Conservation (phyloP, 108 stramenopile genomes). For the Epipyxis sp. region DNA sequence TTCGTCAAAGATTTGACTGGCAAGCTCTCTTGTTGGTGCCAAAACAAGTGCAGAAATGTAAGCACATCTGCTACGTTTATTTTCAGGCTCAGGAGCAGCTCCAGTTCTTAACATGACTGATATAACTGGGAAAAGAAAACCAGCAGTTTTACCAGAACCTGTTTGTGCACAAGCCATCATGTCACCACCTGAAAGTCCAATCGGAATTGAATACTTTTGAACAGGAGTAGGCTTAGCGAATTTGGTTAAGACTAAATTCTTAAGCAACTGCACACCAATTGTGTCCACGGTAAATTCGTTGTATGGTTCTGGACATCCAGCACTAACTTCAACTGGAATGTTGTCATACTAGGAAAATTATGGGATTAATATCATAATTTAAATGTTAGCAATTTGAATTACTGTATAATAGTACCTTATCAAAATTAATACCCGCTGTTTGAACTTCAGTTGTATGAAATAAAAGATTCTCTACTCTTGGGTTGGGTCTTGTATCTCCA, state of each 20-base stretch:
- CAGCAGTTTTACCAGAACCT: conserved; percentile 95
- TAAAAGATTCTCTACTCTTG: conserved; percentile 52
- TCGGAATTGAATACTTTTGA: conserved; percentile 94
- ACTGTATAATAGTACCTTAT: conserved; percentile 55
- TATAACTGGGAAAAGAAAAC: conserved; percentile 94
- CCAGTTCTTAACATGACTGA: conserved; percentile 77
- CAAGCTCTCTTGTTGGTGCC: conserved; percentile 96
- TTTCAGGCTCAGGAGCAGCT: conserved; percentile 53
- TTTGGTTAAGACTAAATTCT: conserved; percentile 83
- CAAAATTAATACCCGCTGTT: conserved; percentile 99
- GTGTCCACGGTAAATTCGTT: conserved; percentile 74
- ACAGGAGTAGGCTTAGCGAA: conserved; percentile 95
- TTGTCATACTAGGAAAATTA: conserved; percentile 73
- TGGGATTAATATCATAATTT: not conserved
- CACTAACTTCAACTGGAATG: conserved; percentile 81
- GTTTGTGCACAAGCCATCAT: conserved; percentile 98
- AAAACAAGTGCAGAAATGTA: conserved; percentile 82
- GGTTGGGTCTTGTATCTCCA: conserved; percentile 47
- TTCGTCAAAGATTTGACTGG: conserved; percentile 95
- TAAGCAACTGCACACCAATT: conserved; percentile 78
- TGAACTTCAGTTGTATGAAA: conserved; percentile 61
- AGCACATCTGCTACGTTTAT: conserved; percentile 25
- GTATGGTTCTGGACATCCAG: conserved; percentile 73
- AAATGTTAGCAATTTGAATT: too few species aligned
- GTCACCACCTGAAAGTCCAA: conserved; percentile 78